Evolutionary conservation across 2,329 filamentous ascomycete species (phyloP).

Genomic region (Trichophaea hybrida): DNA sequence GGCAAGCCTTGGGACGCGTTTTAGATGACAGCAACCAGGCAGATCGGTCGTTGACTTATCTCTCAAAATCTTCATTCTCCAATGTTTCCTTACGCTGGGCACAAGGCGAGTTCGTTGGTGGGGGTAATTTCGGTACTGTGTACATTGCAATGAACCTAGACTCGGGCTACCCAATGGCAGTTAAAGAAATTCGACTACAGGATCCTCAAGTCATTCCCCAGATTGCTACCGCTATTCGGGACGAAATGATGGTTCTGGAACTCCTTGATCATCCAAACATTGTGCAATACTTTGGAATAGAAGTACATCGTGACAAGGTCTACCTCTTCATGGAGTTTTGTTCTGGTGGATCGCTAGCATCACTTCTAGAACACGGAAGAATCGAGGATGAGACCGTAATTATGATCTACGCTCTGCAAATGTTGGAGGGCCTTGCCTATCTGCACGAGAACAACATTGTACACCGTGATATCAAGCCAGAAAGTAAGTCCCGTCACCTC

Average conservation of each 20-base stretch:
- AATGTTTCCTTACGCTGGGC: conserved; percentile 97
- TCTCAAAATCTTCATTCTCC: conserved; percentile 73
- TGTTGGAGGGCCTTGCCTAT: conserved; percentile 86
- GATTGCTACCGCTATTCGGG: conserved; percentile 82
- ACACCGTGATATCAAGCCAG: conserved; percentile 94
- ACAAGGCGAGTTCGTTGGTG: conserved; percentile 94
- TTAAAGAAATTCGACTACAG: conserved; percentile 94
- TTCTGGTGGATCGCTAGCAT: conserved; percentile 81
- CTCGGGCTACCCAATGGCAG: conserved; percentile 90
- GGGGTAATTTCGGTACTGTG: conserved; percentile 92
- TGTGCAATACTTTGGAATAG: conserved; percentile 93
- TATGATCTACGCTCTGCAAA: conserved; percentile 87
- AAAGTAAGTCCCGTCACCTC: conserved; percentile 50
- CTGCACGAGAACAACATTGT: conserved; percentile 83
- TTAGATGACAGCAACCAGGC: conserved; percentile 91
- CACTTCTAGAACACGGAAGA: conserved; percentile 79
- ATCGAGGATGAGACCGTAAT: conserved; percentile 97
- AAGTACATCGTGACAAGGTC: conserved; percentile 96
- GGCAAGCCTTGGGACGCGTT: conserved; percentile 76
- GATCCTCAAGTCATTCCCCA: conserved; percentile 92
- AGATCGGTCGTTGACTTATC: conserved; percentile 81
- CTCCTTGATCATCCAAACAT: conserved; percentile 95
- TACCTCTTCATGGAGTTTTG: conserved; percentile 99
- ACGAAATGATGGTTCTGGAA: conserved; percentile 94
- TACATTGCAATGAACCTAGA: conserved; percentile 97